Base-by-base conservation (phyloP, 2,329 filamentous ascomycete species). In the Lojkania enalia region DNA sequence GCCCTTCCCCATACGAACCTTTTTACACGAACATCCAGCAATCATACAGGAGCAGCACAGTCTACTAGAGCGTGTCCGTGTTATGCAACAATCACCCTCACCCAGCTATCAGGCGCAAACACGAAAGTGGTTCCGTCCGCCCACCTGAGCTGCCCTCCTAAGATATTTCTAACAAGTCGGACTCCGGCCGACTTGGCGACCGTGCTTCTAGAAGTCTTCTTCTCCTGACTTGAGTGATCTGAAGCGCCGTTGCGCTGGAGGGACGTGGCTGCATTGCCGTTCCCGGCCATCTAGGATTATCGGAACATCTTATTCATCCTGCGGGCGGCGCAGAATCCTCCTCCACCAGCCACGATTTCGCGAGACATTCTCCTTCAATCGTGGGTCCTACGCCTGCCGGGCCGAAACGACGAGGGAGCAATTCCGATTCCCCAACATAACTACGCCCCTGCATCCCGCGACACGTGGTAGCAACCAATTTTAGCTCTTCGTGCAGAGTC, bases 171-270 rank as follows among this genome's bases (percentile, higher is more conserved):
- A 21, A 32, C 35, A 14, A 20, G 40, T 20, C 49, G 45, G 45
- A 48, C 33, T 49, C 39, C 49, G 49, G 32, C 29, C 32, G 5
- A 13, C 12, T 38, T 19, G 16, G 37, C 23, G 19, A 25, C 42
- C 20, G 27, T 9, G 30, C 23, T 46, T 35, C 20, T 27, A 35
- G 20, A 33, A 21, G n/a, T 20, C 4, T 42, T 35, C 25, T 27
- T 5, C n/a, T 32, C 18, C 6, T 32, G n/a, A n/a, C n/a, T n/a
- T n/a, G n/a, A n/a, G n/a, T 27, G 23, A 27, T 27, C 23, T 7
- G 23, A 7, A 7, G 23, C 23, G 23, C 7, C 23, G 23, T n/a
- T 7, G 23, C 23, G 7, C 7, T 27, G 23, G 7, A 27, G 23
- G 23, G n/a, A 7, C 23, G 7, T 27, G 23, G 23, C n/a, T 27